Base-by-base conservation (phyloP, 75 land plant species). In the Sequoia sempervirens region DNA sequence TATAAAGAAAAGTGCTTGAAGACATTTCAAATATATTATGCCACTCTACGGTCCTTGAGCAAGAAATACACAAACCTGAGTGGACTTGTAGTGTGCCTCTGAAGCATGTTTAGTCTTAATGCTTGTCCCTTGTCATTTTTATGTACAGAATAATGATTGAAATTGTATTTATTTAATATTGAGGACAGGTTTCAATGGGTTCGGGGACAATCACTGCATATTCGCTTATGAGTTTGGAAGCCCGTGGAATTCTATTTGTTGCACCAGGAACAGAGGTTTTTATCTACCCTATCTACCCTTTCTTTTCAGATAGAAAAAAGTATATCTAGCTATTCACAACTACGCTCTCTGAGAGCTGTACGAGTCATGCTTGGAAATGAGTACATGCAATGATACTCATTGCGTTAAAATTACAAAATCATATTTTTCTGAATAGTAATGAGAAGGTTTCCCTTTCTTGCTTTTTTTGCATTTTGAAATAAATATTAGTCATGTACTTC, bases 191-290 rank as follows among this genome's bases (percentile, higher is more conserved):
- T 34, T 97, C 99, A 20, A 92, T 93, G 90, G 96, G 93, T 3
- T 36, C 85, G 68, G 99, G 99, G 41, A 84, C 87, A 28, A 94
- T 94, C 45, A 96, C 98, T 64, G 92, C 95, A 66, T 89, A 97
- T 97, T 92, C 99, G 45, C 86, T 97, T 4, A 89, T 90, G 93
- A 89, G 91, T 82, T 87, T 97, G 70, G 98, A 97, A 91, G 94
- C 99, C 47, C 93, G 99, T 45, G 99, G 99, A 41, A 91, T 83
- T 54, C 85, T 96, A 37, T 97, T 97, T 90, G 98, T 96, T 26
- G 23, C 89, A 81, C 96, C 99, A 75, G 99, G 99, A 52, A 89
- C 89, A 88, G 99, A 97, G 94, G 98, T 96, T 61, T 70, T 54
- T 13, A 38, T 68, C 45, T 56, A 15, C 2, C 61, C 74, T 13